phyloP scores from a whole-genome alignment of 2,329 filamentous ascomycete genomes.

The Colletotrichum kahawae region DNA sequence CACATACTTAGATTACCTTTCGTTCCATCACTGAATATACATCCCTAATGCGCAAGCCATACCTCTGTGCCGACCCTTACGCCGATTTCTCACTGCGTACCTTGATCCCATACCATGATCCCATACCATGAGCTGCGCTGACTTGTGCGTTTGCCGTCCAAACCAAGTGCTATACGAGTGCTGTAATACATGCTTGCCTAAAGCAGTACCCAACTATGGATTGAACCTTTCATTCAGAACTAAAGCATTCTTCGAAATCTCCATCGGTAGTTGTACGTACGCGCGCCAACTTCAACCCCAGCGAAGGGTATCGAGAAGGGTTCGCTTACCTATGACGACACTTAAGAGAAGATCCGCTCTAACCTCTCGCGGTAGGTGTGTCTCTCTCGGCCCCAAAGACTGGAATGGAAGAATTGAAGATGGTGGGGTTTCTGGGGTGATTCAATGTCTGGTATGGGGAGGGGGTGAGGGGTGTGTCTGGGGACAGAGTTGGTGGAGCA shows the following conservation, averaged over 20 bases:
- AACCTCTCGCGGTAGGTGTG: not conserved
- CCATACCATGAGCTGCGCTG: not conserved
- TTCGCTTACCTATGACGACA: not conserved
- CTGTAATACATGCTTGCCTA: too few species aligned
- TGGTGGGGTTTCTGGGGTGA: not conserved
- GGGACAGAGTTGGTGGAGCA: not conserved
- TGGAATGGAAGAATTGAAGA: not conserved
- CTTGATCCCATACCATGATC: not conserved
- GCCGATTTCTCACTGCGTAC: not conserved
- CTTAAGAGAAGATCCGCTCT: not conserved
- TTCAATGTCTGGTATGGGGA: not conserved
- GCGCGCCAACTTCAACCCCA: too few species aligned
- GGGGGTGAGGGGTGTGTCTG: not conserved
- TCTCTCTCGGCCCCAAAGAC: not conserved
- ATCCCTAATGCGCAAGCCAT: not conserved
- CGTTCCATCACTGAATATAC: not conserved
- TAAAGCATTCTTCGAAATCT: too few species aligned
- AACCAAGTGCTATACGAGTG: too few species aligned
- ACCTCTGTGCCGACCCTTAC: not conserved
- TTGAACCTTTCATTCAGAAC: too few species aligned
- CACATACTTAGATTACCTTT: slow-evolving; percentile 1
- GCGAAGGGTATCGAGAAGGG: too few species aligned
- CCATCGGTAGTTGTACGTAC: too few species aligned
- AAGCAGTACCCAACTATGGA: too few species aligned
- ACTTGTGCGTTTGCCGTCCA: too few species aligned